Evolutionary conservation across 192 early-diverging fungal species (phyloP).

Genomic region (Piromyces finnis): DNA sequence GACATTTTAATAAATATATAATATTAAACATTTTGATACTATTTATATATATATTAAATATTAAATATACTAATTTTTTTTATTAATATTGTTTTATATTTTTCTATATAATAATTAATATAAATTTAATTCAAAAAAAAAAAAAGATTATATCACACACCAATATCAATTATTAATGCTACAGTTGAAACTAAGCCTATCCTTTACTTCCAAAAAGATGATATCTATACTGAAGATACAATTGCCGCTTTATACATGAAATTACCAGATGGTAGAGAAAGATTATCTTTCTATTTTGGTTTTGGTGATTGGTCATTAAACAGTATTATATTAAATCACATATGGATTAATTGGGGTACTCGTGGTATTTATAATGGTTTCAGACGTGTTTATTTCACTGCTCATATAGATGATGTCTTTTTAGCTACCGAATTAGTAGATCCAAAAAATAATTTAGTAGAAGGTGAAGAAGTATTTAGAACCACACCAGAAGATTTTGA

Average conservation of each 20-base stretch:
- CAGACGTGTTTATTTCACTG: conserved; percentile 16
- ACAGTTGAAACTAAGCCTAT: neutral
- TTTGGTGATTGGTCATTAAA: conserved; percentile 19
- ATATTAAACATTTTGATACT: too few relatives aligned
- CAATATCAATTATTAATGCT: neutral
- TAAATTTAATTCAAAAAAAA: too few relatives aligned
- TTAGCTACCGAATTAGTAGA: conserved; percentile 5
- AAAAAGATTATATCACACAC: neutral
- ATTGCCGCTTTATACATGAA: conserved; percentile 10
- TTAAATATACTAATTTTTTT: too few relatives aligned
- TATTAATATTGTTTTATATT: too few relatives aligned
- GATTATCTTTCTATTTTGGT: conserved; percentile 24
- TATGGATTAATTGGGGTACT: conserved; percentile 23
- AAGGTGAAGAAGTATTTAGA: conserved; percentile 1
- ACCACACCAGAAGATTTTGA: conserved; percentile 10
- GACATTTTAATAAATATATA: too few relatives aligned
- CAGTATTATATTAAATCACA: conserved; percentile 9
- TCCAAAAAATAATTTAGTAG: neutral
- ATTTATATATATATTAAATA: too few relatives aligned
- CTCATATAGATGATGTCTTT: conserved; percentile 21
- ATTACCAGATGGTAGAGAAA: conserved; percentile 8
- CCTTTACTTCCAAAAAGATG: neutral
- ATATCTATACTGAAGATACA: neutral
- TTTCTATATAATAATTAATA: too few relatives aligned
- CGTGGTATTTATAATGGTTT: conserved; percentile 19